A percentile compares a stretch with the other conserved stretches of the same genome.
Evolutionary conservation across 345 rosid species (phyloP).

Genomic region (Geranium rotundifolium): DNA sequence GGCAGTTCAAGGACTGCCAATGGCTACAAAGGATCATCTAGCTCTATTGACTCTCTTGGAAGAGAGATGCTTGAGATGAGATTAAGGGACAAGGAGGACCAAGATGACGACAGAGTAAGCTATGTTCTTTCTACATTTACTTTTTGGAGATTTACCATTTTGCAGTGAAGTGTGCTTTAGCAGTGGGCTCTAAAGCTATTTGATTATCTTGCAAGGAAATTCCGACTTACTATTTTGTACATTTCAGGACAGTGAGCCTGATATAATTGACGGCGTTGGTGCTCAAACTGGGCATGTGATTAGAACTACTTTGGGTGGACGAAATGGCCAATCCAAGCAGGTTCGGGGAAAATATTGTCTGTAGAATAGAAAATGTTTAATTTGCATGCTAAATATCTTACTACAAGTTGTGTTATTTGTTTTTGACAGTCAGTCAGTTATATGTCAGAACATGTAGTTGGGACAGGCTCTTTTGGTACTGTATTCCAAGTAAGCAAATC

Average conservation of each 20-base stretch:
- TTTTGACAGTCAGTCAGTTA: conserved; percentile 62
- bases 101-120: conserved; percentile 68
- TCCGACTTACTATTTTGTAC: background rate
- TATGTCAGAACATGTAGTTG: conserved; percentile 87
- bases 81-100: conserved; percentile 70
- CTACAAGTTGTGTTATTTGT: conserved; percentile 5
- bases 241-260: conserved; percentile 90
- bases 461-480: conserved; percentile 92
- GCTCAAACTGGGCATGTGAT: conserved; percentile 89
- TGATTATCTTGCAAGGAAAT: too few relatives aligned
- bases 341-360: conserved; percentile 21
- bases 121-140: conserved; percentile 2
- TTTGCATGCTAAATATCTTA: conserved; percentile 3
- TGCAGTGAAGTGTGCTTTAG: background rate
- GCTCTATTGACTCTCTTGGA: conserved; percentile 92
- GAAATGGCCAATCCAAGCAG: conserved; percentile 91
- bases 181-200: conserved; percentile 1
- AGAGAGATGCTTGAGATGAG: conserved; percentile 93
- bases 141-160: background rate
- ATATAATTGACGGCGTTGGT: conserved; percentile 72
- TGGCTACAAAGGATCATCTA: conserved; percentile 75
- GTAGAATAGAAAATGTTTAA: background rate
- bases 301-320: conserved; percentile 75
- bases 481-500: conserved; percentile 71
- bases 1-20: conserved; percentile 89